Evolutionary conservation across 73 alveolate genomes (phyloP), one percentile per base, ranked within the genome.

Genomic region (Paramecium pentaurelia): DNA sequence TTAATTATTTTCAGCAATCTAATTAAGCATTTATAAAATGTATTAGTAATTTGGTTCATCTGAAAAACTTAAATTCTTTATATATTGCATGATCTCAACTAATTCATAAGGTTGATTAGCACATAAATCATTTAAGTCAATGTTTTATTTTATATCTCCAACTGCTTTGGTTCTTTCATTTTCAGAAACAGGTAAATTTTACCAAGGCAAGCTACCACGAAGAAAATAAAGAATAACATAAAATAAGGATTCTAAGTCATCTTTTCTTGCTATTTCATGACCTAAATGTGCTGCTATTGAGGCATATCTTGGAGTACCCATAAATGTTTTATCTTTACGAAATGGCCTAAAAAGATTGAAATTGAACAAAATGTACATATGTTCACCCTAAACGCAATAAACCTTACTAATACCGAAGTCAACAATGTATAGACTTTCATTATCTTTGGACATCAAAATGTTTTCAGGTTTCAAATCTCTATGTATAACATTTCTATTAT

Each of bases 191-290:
- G 92, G 93, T 42, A 97, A 86, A 38, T 98, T 98, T 89, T 97
- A 96, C 99, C 99, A 97, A 27, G 99, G 99, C 28, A 97, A 94
- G 77, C 86, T 90, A 8, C 99, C 99, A 92, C 95, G 93, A 27
- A 96, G 89, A 85, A 97, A 94, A 86, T 97, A 97, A 49, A 97
- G 60, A 80, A 97, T 64, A n/a, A 97, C 97, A 95, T 97, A 97
- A 22, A 97, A 97, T 18, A 97, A 93, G 0, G 99, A 95, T 93
- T 97, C 99, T 80, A 97, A 95, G 93, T 97, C 99, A 95, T 97
- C 99, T 70, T 99, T 93, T 80, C 99, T 70, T 80, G 99, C 93
- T 85, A 93, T 58, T 68, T 71, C 95, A 28, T 93, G 51, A 0
- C 99, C 99, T 86, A 93, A 80, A 80, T 96, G 97, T 0, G 99